Base-by-base conservation (phyloP, 192 early-diverging fungal species). In the Umbelopsis sp. region DNA sequence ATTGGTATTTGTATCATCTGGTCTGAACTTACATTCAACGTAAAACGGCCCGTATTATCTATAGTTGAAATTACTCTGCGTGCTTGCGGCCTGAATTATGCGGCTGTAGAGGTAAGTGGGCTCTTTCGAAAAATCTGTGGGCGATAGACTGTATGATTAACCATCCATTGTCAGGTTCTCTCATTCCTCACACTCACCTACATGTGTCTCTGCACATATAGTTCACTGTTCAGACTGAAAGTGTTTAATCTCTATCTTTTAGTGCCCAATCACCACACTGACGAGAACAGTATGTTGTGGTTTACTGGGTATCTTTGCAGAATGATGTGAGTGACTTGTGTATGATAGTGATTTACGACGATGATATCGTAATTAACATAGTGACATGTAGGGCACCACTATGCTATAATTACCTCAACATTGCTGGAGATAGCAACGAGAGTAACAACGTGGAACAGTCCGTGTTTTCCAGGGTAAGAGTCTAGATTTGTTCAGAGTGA, bases 151-250 rank as follows among this genome's bases (percentile, higher is more conserved):
- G 1, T 18, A 21, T 23, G 21, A 51, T 16, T 74, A 30, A 65
- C 20, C 0, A 44, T 55, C 9, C 41, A 21, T 51, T 80, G 6
- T 64, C 71, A 93, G 91, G 72, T 90, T 12, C 74, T 95, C 9
- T 82, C 90, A 6, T 85, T 97, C 66, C 76, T 89, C 27, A 88
- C 92, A 47, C 84, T 98, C 46, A 75, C 89, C 0, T 98, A 96
- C 82, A 95, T 98, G 95, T 94, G 93, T 69, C 78, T 89, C 30
- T 97, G 95, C 71, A 92, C 96, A 4, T 98, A 97, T 72, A 91
- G 90, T 51, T 90, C 94, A 10, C 86, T 98, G 3, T 92, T 98
- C 85, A 92, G 91, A 70, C 84, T 98, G 73, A 92, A 88, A 64
- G 82, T 97, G 5, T 92, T 98, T 77, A 92, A 93, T 74, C 85